Conservation (phyloP, 345 rosid genomes). For the Xanthoceras sorbifolium region DNA sequence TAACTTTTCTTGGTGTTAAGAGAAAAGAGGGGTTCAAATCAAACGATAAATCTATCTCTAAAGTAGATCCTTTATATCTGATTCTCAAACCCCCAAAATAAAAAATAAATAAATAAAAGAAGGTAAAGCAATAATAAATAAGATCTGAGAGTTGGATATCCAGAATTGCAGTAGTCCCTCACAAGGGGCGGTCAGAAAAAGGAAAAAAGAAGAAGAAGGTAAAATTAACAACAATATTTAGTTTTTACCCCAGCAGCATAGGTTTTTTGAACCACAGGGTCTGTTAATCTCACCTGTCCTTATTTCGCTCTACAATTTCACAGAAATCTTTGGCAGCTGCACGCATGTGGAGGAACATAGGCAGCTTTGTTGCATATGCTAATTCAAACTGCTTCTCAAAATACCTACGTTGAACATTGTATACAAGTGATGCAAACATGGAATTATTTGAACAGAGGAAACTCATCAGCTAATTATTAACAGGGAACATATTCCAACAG, state of each 20-base stretch:
- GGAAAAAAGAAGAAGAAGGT: no score
- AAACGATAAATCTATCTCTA: not conserved
- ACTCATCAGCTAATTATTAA: not conserved
- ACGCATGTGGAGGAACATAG: conserved; percentile 98
- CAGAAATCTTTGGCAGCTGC: conserved; percentile 91
- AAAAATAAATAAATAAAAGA: not conserved
- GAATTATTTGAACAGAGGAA: conserved; percentile 8
- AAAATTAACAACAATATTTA: not conserved
- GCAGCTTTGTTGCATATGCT: conserved; percentile 84
- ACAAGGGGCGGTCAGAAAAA: no score
- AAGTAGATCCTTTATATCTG: not conserved
- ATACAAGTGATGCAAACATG: not conserved
- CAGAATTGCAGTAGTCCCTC: not conserved
- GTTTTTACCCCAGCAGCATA: not conserved
- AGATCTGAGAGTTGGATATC: not conserved
- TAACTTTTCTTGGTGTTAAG: not conserved
- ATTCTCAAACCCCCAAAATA: not conserved
- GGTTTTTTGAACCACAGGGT: not conserved
- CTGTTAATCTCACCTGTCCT: conserved; percentile 51
- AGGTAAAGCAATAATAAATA: not conserved
- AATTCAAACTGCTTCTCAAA: conserved; percentile 97
- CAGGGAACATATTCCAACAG: not conserved
- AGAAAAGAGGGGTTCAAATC: not conserved
- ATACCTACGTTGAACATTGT: conserved; percentile 47
- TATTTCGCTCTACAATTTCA: conserved; percentile 70